Evolutionary conservation across 257 asterid genomes (phyloP), one percentile per base, ranked within the genome.

Genomic region (Solanum virginianum): DNA sequence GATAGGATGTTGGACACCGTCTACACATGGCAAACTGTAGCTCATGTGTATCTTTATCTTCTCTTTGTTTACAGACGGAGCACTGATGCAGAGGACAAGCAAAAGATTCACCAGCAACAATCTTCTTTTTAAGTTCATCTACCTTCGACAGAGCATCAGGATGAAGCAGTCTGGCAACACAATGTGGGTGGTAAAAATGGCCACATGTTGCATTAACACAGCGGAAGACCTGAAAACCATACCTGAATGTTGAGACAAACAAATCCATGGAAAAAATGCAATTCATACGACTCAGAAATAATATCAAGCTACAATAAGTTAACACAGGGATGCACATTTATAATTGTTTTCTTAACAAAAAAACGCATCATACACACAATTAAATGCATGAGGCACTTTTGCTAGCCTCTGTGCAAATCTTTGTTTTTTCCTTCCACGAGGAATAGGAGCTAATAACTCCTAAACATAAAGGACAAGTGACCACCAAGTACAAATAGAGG

Each of bases 1-100:
- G 99, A 85, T 93, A 97, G 68, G 97, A 93, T 83, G 89, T 93
- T n/a, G 99, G 98, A 83, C 99, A 97, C 49, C 98, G 97, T 84
- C 98, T 95, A 86, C 99, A 97, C 69, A 95, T 89, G n/a, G 98
- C 98, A 92, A 97, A 95, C 88, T 92, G 98, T 89, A 89, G 83
- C 12, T 89, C 90, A 43, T 15, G 41, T n/a, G 29, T 85, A 26
- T 90, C 88, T 87, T 91, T 92, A 83, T 90, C 91, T 92, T 94
- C 99, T 83, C 90, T 82, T 85, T 90, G 96, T 65, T 92, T 88
- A 86, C 99, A 97, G 66, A 69, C 90, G 62, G 71, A 85, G 84
- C 99, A 97, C 80, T 65, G 90, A 90, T 97, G 99, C 85, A 90
- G 89, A 16, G 99, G 98, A 88, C 98, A 97, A 65, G 92, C 89